phyloP scores from a whole-genome alignment of 2,329 filamentous ascomycete genomes.

The Alternaria incomplexa region DNA sequence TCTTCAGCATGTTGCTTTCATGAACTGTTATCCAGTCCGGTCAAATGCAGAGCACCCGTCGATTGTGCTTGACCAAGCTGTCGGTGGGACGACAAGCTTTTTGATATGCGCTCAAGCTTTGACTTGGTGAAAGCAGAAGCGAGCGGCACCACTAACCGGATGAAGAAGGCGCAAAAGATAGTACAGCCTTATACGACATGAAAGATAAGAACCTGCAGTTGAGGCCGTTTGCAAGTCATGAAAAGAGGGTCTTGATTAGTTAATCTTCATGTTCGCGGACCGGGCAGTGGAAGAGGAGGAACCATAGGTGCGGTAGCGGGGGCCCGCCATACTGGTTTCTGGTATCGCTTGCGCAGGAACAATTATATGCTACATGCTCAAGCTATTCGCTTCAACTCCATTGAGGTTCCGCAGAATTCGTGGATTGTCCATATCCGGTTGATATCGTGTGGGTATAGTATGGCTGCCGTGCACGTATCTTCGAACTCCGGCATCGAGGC shows the following conservation, averaged over 20 bases:
- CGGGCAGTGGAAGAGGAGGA: not conserved
- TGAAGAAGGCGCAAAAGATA: constrained; percentile 2
- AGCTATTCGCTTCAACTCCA: not conserved
- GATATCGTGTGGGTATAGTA: not conserved
- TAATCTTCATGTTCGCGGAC: not conserved
- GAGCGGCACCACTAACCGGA: not conserved
- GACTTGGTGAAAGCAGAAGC: not conserved
- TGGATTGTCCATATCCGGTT: not conserved
- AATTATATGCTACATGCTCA: not conserved
- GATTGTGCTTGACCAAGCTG: not conserved
- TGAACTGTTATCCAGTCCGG: not conserved
- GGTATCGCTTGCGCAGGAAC: constrained; percentile 1
- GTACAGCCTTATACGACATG: not conserved
- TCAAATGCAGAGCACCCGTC: not conserved
- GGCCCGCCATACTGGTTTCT: not conserved
- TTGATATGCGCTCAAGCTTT: not conserved
- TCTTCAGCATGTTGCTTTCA: constrained; percentile 5
- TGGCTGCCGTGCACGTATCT: not conserved
- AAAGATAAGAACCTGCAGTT: not conserved
- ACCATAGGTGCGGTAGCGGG: not conserved
- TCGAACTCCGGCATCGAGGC: not conserved
- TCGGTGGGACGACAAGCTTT: constrained; percentile 1
- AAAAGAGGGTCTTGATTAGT: not conserved
- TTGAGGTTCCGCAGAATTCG: not conserved
- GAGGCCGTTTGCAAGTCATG: not conserved